phyloP scores from a whole-genome alignment of 768 basidiomycete genomes.

The Amanita pseudoporphyria region DNA sequence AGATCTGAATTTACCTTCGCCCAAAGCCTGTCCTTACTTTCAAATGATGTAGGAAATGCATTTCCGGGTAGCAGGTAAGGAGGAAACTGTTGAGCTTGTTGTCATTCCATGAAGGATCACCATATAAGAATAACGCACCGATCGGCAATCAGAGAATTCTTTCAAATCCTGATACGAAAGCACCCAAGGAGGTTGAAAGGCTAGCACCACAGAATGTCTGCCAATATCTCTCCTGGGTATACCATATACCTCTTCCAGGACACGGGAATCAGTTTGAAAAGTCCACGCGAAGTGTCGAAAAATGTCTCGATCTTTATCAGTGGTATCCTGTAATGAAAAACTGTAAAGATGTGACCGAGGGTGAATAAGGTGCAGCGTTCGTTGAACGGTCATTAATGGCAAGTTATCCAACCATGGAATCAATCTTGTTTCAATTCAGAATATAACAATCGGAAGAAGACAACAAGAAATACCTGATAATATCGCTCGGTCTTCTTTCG shows the following conservation, averaged over 20 bases:
- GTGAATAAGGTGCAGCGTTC: conserved; percentile 33
- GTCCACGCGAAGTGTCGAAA: conserved; percentile 39
- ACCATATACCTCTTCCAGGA: conserved; percentile 3
- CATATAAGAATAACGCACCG: conserved; percentile 20
- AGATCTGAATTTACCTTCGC: conserved; percentile 33
- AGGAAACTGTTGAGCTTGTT: conserved; percentile 27
- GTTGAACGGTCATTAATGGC: conserved; percentile 42
- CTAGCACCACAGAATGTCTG: conserved; percentile 33
- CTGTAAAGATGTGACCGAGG: conserved; percentile 33
- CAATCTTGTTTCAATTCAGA: conserved; percentile 23
- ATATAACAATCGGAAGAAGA: not conserved
- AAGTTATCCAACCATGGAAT: conserved; percentile 39
- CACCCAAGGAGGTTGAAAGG: conserved; percentile 54
- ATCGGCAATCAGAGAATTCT: conserved; percentile 37
- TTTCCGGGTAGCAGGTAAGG: conserved; percentile 23
- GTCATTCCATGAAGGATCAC: conserved; percentile 6
- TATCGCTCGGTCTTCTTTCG: conserved; percentile 29
- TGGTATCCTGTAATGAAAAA: conserved; percentile 24
- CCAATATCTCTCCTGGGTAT: conserved; percentile 17
- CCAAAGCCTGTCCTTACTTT: conserved; percentile 47
- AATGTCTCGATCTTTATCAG: conserved; percentile 27
- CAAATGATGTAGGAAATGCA: conserved; percentile 22
- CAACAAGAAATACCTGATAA: conserved; percentile 26
- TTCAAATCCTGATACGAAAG: conserved; percentile 43
- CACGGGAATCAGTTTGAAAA: conserved; percentile 1